These are phyloP conservation scores for Solanum pennellii DNA, from an alignment of 257 asterid genomes.

Conservation along the genomic window DNA sequence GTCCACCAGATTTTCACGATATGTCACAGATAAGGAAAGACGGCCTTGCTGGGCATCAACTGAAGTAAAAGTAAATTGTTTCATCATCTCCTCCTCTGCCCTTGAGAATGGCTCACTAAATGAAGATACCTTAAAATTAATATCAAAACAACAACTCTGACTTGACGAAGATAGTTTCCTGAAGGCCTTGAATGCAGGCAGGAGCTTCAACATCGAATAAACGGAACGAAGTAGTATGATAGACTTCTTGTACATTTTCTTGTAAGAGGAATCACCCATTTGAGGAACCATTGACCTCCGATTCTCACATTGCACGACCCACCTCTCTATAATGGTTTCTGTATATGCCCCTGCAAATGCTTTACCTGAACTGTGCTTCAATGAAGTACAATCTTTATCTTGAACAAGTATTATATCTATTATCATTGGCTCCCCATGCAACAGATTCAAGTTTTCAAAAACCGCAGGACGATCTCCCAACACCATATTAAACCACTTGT, in stretches of 20 bases:
- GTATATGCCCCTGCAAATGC: constrained; percentile 25
- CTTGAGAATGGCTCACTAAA: constrained; percentile 68
- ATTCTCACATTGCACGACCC: constrained; percentile 77
- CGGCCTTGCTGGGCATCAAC: constrained; percentile 82
- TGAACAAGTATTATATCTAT: constrained; percentile 79
- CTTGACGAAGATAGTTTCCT: constrained; percentile 42
- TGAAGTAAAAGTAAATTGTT: constrained; percentile 56
- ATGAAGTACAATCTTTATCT: constrained; percentile 27
- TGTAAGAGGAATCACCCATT: constrained; percentile 49
- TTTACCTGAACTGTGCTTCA: constrained; percentile 11
- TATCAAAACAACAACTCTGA: constrained; percentile 67
- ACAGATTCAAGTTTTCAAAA: constrained; percentile 69
- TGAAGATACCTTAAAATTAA: constrained; percentile 69
- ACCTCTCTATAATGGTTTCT: constrained; percentile 82
- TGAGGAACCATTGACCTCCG: constrained; percentile 45
- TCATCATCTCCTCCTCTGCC: constrained; percentile 59
- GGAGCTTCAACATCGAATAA: constrained; percentile 75
- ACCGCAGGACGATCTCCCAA: constrained; percentile 84
- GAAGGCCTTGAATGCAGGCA: constrained; percentile 87
- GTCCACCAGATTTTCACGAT: constrained; percentile 63
- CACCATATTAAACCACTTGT: constrained; percentile 78
- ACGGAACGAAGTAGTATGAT: constrained; percentile 69
- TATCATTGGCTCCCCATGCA: constrained; percentile 89
- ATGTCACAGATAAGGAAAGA: constrained; percentile 64
- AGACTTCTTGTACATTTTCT: constrained; percentile 69